Base-by-base conservation (phyloP, 2,329 filamentous ascomycete species). In the Coleophoma eucalyptorum region DNA sequence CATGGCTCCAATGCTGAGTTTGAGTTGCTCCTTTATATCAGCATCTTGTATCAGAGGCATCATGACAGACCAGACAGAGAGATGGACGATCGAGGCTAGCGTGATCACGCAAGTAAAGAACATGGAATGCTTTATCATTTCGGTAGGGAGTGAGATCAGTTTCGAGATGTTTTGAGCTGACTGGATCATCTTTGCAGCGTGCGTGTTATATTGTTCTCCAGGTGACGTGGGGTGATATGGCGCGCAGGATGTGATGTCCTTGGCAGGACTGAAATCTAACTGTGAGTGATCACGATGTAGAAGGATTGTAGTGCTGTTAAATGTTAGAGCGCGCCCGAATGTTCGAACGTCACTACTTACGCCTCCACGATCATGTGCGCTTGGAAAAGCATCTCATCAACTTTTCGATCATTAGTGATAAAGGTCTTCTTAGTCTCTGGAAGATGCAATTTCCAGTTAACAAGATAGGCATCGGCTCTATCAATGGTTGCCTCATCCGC, bases 361-460 rank as follows among this genome's bases (percentile, higher is more conserved):
- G 68, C 69, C 49, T 80, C 73, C 48, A 79, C 76, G 61, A 96
- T 89, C 82, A 95, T 93, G 55, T 89, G 86, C 1, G 89, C 91
- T 66, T 95, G 90, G 70, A 96, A 96, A 69, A 96, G 84, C 79
- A 96, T 87, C 69, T 96, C 90, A 65, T 97, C 92, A 11, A 92
- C 76, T 48, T 83, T 78, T 32, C 89, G 86, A 58, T 86, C 81
- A 55, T 80, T 79, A 52, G 83, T 80, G 48, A 95, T 73, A 15
- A 89, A 76, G 54, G 89, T 81, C 50, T 77, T 77, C 69, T 95
- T 95, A 13, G 76, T 76, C 15, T 78, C 74, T 0, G 92, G 91
- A 1, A 96, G 74, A 61, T 94, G 87, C 44, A 93, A 79, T 49
- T 83, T 80, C 89, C 90, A 96, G 65, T 90, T 92, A 13, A 77